Percentiles rank a stretch among this genome's conserved stretches.
Evolutionary conservation across 2,329 filamentous ascomycete genomes (phyloP).

Genomic region (Aspergillus sclerotialis): DNA sequence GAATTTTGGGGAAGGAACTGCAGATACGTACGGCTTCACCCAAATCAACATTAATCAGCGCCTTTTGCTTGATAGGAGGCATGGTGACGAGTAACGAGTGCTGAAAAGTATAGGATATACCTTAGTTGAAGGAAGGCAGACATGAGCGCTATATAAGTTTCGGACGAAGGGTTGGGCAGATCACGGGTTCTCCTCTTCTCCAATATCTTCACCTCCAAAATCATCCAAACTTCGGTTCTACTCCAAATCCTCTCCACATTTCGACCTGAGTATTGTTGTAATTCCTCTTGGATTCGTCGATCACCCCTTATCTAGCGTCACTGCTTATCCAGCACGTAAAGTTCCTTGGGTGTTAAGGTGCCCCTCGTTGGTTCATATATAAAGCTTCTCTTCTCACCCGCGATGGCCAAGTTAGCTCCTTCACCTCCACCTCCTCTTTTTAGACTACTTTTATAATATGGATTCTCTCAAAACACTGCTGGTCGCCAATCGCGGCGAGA

Average conservation of each 20-base stretch:
- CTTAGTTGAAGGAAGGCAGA: too few relatives aligned
- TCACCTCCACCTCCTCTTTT: too few relatives aligned
- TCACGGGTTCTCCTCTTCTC: background rate
- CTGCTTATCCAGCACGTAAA: background rate
- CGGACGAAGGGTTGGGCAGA: background rate
- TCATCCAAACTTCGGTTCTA: background rate
- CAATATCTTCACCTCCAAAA: background rate
- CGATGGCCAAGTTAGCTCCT: background rate
- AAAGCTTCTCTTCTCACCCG: too few relatives aligned
- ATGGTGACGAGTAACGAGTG: constrained; percentile 21
- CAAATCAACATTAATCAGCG: constrained; percentile 44
- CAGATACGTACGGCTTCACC: constrained; percentile 33
- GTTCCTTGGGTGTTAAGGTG: background rate
- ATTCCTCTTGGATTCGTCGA: background rate
- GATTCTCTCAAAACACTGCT: constrained; percentile 45
- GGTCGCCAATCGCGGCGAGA: constrained; percentile 56
- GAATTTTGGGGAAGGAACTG: background rate
- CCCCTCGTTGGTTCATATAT: background rate
- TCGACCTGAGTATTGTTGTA: too few relatives aligned
- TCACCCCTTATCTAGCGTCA: background rate
- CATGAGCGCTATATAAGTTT: background rate
- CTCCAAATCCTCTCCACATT: too few relatives aligned
- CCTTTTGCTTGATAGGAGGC: constrained; percentile 45
- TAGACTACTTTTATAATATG: constrained; percentile 22
- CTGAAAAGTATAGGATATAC: too few relatives aligned